A percentile compares a stretch with the other conserved stretches of the same genome.
Evolutionary conservation across 108 stramenopile species (phyloP).

Genomic region (Skeletonema costatum): DNA sequence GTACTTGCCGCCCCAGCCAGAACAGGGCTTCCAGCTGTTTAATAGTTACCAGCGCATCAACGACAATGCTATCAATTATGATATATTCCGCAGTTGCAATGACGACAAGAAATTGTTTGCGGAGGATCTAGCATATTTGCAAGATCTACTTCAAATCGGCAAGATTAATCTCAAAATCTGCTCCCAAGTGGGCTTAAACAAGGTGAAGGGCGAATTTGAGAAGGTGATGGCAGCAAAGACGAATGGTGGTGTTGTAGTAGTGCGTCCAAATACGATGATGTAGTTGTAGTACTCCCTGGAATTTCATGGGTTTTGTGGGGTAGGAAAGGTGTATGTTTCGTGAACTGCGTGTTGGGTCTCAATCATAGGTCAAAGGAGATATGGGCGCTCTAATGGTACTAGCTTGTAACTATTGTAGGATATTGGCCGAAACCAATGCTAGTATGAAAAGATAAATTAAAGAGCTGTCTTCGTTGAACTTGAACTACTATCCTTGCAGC

Average conservation of each 20-base stretch:
- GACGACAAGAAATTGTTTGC: not conserved
- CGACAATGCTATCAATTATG: not conserved
- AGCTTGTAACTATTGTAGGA: no score
- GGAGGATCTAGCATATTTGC: not conserved
- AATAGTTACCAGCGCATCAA: not conserved
- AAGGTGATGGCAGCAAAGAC: slow-evolving; percentile 51
- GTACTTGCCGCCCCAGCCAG: not conserved
- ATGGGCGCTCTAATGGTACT: no score
- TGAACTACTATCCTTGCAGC: no score
- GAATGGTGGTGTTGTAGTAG: slow-evolving; percentile 52
- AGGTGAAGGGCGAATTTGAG: slow-evolving; percentile 60
- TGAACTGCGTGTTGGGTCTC: no score
- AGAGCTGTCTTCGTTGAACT: no score
- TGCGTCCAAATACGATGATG: slow-evolving; percentile 22
- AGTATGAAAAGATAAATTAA: no score
- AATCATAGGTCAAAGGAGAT: no score
- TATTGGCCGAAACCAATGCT: no score
- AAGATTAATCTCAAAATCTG: slow-evolving; percentile 63
- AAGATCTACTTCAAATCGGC: slow-evolving; percentile 7
- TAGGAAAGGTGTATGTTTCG: no score
- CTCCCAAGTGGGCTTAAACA: slow-evolving; percentile 50
- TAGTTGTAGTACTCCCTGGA: no score
- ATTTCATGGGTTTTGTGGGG: no score
- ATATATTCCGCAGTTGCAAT: not conserved
- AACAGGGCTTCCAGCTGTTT: not conserved